phyloP scores from a whole-genome alignment of 2,329 filamentous ascomycete genomes.

The Aspergillus texensis region DNA sequence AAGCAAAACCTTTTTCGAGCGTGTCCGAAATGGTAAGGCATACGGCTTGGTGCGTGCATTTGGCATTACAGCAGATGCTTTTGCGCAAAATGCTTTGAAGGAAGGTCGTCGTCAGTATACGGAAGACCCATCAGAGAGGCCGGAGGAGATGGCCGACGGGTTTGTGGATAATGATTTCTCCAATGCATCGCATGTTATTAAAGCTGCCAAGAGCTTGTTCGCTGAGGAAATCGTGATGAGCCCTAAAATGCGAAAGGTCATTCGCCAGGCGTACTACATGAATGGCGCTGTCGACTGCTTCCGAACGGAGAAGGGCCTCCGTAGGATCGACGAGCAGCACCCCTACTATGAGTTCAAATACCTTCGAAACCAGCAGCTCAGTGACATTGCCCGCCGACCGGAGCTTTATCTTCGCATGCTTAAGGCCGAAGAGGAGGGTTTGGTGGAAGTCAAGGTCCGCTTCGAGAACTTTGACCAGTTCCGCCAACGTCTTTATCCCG shows the following conservation, averaged over 20 bases:
- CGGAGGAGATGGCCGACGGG: slow-evolving; percentile 83
- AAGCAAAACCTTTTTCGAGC: slow-evolving; percentile 78
- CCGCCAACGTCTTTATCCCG: slow-evolving; percentile 72
- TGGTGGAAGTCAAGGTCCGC: slow-evolving; percentile 81
- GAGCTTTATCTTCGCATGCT: slow-evolving; percentile 97
- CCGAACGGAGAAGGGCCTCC: slow-evolving; percentile 90
- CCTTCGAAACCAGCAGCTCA: slow-evolving; percentile 82
- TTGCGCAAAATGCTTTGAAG: slow-evolving; percentile 82
- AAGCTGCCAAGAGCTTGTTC: slow-evolving; percentile 82
- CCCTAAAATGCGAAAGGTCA: slow-evolving; percentile 84
- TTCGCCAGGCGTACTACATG: slow-evolving; percentile 81
- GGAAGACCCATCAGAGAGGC: slow-evolving; percentile 78
- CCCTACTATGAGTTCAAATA: slow-evolving; percentile 99
- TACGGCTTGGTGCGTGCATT: slow-evolving; percentile 85
- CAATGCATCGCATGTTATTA: slow-evolving; percentile 74
- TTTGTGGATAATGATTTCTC: slow-evolving; percentile 72
- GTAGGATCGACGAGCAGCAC: slow-evolving; percentile 91
- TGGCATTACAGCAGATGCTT: slow-evolving; percentile 83
- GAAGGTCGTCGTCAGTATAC: slow-evolving; percentile 78
- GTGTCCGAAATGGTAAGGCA: slow-evolving; percentile 76
- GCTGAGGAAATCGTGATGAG: slow-evolving; percentile 87
- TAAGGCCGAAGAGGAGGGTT: slow-evolving; percentile 90
- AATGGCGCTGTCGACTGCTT: slow-evolving; percentile 83
- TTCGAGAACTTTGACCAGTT: slow-evolving; percentile 78
- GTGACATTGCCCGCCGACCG: slow-evolving; percentile 77